A percentile compares a stretch with the other conserved stretches of the same genome.
phyloP scores from a whole-genome alignment of 257 asterid genomes.

The Solanum ossicruentum region DNA sequence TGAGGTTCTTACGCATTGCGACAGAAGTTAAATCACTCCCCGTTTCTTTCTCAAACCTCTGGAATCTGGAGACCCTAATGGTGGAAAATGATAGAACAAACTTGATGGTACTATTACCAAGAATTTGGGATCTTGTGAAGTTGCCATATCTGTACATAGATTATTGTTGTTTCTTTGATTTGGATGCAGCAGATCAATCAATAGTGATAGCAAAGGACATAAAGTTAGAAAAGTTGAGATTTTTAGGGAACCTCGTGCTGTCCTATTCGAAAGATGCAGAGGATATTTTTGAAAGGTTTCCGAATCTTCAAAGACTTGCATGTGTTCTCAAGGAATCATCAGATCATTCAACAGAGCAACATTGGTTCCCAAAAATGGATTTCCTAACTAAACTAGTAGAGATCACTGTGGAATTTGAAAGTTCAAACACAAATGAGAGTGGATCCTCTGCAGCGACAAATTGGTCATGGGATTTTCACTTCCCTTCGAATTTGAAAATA shows the following conservation, averaged over 20 bases:
- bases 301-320: too few relatives aligned
- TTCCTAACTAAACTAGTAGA: background rate
- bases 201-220: background rate
- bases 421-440: background rate
- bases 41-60: too few relatives aligned
- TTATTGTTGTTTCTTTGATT: too few relatives aligned
- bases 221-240: background rate
- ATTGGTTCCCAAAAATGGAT: background rate
- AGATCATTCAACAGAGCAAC: too few relatives aligned
- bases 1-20: too few relatives aligned
- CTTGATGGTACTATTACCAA: background rate
- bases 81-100: fast-evolving
- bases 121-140: background rate
- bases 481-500: too few relatives aligned
- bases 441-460: too few relatives aligned
- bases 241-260: fast-evolving
- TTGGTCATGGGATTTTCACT: too few relatives aligned
- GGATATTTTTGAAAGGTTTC: background rate
- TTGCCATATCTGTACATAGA: background rate
- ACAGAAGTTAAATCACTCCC: too few relatives aligned
- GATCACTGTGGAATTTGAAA: fast-evolving
- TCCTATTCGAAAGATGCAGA: background rate
- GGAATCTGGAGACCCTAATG: background rate
- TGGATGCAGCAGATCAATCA: background rate
- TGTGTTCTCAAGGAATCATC: too few relatives aligned